Percentiles rank a stretch among this genome's conserved stretches.
phyloP scores from a whole-genome alignment of 495 filamentous ascomycete genomes.

The Lophiostoma macrostomum region DNA sequence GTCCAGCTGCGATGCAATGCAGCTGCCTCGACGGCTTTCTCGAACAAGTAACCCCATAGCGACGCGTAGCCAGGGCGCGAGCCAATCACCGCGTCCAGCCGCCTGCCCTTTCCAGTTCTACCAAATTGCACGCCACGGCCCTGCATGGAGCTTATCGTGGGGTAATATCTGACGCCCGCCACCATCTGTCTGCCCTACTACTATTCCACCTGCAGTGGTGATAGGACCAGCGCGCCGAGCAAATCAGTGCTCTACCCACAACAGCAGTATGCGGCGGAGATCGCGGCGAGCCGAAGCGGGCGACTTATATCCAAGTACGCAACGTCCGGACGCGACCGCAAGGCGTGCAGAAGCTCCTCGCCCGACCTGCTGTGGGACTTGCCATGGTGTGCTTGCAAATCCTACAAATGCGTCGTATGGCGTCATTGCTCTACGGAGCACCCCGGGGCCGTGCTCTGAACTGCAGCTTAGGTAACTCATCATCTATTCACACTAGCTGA shows the following conservation, averaged over 20 bases:
- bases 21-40: slow-evolving; percentile 1
- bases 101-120: not conserved
- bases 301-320: too few species aligned
- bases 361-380: not conserved
- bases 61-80: not conserved
- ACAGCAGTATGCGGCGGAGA: too few species aligned
- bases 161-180: slow-evolving; percentile 7
- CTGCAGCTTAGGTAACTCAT: too few species aligned
- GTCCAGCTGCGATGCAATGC: not conserved
- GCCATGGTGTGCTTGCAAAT: too few species aligned
- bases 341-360: slow-evolving; percentile 1
- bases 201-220: not conserved
- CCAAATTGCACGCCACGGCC: not conserved
- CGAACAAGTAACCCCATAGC: not conserved
- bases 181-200: not conserved
- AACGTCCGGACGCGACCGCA: too few species aligned
- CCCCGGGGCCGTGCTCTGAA: too few species aligned
- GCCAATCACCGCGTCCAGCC: not conserved
- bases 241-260: not conserved
- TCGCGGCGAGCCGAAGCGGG: too few species aligned
- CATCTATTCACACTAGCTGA: too few species aligned
- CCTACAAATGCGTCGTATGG: slow-evolving; percentile 2
- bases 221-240: slow-evolving; percentile 3
- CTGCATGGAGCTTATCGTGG: slow-evolving; percentile 23
- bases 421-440: slow-evolving; percentile 17